Conservation (phyloP, 257 asterid genomes). For the Solanum tacnaense region DNA sequence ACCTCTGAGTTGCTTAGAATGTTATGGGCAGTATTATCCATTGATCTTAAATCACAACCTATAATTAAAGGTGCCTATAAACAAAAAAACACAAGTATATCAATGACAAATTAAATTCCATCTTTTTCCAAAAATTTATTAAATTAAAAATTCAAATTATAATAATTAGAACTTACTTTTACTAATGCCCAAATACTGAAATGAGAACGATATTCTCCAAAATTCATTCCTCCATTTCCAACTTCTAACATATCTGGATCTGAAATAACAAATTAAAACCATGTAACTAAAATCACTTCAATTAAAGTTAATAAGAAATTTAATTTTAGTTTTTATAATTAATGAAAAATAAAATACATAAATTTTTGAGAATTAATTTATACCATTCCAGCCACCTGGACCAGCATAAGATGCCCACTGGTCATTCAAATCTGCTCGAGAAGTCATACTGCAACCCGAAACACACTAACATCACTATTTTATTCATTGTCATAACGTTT, state of each 20-base stretch:
- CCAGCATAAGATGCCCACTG: constrained; percentile 82
- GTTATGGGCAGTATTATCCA: constrained; percentile 27
- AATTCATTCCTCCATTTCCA: constrained; percentile 89
- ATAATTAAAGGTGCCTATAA: constrained; percentile 80
- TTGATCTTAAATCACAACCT: constrained; percentile 79
- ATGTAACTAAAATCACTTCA: background rate
- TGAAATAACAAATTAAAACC: constrained; percentile 7
- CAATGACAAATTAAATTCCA: background rate
- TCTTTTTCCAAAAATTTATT: background rate
- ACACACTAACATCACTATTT: background rate
- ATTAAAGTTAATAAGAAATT: background rate
- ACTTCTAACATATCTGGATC: constrained; percentile 99
- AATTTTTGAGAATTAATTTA: background rate
- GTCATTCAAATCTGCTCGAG: constrained; percentile 76
- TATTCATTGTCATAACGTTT: background rate
- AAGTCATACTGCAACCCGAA: constrained; percentile 45
- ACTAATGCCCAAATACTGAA: constrained; percentile 92
- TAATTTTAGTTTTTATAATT: background rate
- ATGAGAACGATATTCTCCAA: constrained; percentile 74
- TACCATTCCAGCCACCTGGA: constrained; percentile 97
- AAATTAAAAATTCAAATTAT: background rate
- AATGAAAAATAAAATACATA: background rate
- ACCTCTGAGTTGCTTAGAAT: constrained; percentile 68
- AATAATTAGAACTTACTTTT: constrained; percentile 36
- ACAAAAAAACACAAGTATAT: background rate